These are phyloP conservation scores for Aspergillus calidoustus DNA, from an alignment of 2,329 filamentous ascomycete species.

Conservation along the genomic window DNA sequence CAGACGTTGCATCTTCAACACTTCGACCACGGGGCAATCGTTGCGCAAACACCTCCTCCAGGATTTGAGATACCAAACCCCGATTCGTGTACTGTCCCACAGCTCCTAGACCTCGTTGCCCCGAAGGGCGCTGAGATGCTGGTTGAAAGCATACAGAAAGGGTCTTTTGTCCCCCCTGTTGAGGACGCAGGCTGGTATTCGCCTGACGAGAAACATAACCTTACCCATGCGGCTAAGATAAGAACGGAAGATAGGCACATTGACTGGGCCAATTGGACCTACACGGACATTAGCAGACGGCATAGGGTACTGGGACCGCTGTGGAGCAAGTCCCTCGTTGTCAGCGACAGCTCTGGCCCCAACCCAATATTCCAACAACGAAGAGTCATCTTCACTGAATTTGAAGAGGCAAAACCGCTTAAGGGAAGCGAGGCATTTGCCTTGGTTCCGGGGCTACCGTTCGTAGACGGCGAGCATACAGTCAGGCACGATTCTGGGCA, in stretches of 20 bases:
- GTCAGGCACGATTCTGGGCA: slow-evolving; percentile 32
- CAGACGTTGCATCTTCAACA: slow-evolving; percentile 78
- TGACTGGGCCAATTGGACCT: slow-evolving; percentile 60
- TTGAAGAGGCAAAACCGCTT: slow-evolving; percentile 38
- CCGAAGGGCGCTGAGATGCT: slow-evolving; percentile 73
- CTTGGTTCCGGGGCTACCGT: slow-evolving; percentile 43
- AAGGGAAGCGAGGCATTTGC: slow-evolving; percentile 32
- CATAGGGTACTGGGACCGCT: slow-evolving; percentile 66
- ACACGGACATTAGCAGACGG: slow-evolving; percentile 60
- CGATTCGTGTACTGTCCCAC: slow-evolving; percentile 50
- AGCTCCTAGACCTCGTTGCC: slow-evolving; percentile 62
- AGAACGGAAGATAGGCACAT: slow-evolving; percentile 66
- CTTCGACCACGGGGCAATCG: slow-evolving; percentile 79
- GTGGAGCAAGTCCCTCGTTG: slow-evolving; percentile 59
- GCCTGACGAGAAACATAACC: slow-evolving; percentile 28
- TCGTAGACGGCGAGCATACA: slow-evolving; percentile 35
- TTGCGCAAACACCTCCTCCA: slow-evolving; percentile 69
- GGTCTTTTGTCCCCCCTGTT: slow-evolving; percentile 69
- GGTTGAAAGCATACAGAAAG: slow-evolving; percentile 63
- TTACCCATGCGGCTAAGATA: slow-evolving; percentile 73
- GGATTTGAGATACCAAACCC: slow-evolving; percentile 59
- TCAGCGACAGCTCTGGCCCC: slow-evolving; percentile 25
- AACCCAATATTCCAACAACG: slow-evolving; percentile 32
- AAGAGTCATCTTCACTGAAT: slow-evolving; percentile 43
- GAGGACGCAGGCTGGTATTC: slow-evolving; percentile 34